Base-by-base conservation (phyloP, 768 basidiomycete species). In the Scleroderma citrinum region DNA sequence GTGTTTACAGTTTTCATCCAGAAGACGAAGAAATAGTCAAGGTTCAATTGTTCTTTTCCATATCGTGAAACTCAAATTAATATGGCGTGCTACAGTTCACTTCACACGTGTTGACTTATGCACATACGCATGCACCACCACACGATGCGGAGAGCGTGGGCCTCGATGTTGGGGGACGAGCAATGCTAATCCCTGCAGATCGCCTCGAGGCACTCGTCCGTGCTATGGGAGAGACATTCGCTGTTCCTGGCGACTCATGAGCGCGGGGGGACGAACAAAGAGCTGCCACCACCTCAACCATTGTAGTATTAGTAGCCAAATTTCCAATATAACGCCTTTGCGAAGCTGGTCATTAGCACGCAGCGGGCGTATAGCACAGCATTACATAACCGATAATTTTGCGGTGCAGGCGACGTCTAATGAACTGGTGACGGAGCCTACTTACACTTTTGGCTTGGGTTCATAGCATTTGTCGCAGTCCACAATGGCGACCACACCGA, bases 1-100 rank as follows among this genome's bases (percentile, higher is more conserved):
- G 82, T 0, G 70, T 81, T 5, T 87, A 83, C 59, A 69, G 81
- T 2, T 95, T 89, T 69, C 92, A 96, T 60, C 83, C 87, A 0
- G 94, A 96, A 63, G 93, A 96, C 64, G 83, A 84, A 36, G 72
- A 72, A 36, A 81, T 92, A 45, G 74, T 77, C 48, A 67, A 80
- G 71, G 90, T 88, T 44, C 39, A 78, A 53, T 20, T 2, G 20
- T 32, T 30, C 43, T 23, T 13, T 1, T 36, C 31, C 26, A 29
- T 8, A 29, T 29, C 26, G 26, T 12, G 11, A 24, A 14, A 13
- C 43, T 48, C 26, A 4, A 10, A 12, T 16, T 31, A 37, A 30
- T 34, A 11, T 38, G 40, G 19, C 16, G 12, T 16, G 12, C 24
- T 20, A 4, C 48, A 63, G 64, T 38, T 57, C 23, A 60, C 66